phyloP scores from a whole-genome alignment of 805 yeast species.

The Jamesozyma spencerorum region DNA sequence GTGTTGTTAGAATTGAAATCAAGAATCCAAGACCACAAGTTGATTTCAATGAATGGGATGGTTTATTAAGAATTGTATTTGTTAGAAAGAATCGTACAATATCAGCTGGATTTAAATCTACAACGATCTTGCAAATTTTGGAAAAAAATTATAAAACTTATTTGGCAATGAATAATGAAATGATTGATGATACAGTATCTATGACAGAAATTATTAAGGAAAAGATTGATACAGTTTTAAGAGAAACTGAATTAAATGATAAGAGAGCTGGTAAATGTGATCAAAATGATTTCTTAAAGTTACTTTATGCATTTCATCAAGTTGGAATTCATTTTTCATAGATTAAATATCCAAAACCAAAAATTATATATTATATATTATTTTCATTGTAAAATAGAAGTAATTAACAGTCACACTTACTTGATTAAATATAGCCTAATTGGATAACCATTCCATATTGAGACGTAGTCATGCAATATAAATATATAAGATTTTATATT shows the following conservation, averaged over 20 bases:
- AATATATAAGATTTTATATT: no score
- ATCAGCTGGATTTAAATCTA: conserved; percentile 83
- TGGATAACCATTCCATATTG: no score
- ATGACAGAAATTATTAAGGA: conserved; percentile 43
- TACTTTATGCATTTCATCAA: conserved; percentile 88
- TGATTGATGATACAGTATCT: conserved; percentile 35
- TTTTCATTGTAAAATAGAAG: not conserved
- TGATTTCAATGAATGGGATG: conserved; percentile 96
- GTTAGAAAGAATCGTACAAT: conserved; percentile 90
- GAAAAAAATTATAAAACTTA: conserved; percentile 82
- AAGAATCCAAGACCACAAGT: conserved; percentile 90
- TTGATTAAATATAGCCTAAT: no score
- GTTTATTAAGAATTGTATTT: conserved; percentile 80
- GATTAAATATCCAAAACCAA: not conserved
- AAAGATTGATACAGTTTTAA: conserved; percentile 64
- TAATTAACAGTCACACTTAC: not conserved
- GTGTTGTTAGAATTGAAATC: conserved; percentile 88
- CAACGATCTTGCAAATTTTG: conserved; percentile 67
- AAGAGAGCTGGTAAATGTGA: conserved; percentile 91
- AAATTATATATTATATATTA: no score
- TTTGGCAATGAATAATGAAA: conserved; percentile 42
- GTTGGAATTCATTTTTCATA: conserved; percentile 94
- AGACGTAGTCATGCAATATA: no score
- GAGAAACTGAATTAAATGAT: conserved; percentile 72
- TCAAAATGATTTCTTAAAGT: conserved; percentile 82